Percentiles rank a stretch among this genome's conserved stretches.
phyloP scores from a whole-genome alignment of 148 eudicot genomes.

The Camellia lanceoleosa region DNA sequence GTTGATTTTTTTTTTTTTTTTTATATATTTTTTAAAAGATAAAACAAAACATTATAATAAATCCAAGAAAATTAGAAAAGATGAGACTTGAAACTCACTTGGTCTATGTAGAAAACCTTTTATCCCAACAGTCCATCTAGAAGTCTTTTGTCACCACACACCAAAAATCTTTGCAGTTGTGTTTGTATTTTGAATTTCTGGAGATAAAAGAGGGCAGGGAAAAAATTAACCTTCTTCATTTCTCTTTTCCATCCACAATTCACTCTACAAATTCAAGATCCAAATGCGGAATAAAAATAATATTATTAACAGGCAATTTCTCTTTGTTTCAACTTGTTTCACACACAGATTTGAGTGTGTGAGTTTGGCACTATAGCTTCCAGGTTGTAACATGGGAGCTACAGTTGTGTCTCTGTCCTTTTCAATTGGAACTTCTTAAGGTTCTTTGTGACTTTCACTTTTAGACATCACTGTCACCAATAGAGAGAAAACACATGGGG shows the following conservation, averaged over 20 bases:
- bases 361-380: conserved; percentile 15
- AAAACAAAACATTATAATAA: conserved; percentile 5
- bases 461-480: neutral
- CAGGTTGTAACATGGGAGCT: conserved; percentile 21
- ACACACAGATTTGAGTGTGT: neutral
- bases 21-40: too few species aligned
- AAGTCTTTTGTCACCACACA: conserved; percentile 37
- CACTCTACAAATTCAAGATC: too few species aligned
- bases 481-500: conserved; percentile 28
- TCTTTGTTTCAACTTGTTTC: conserved; percentile 19
- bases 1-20: conserved; percentile 17
- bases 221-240: too few species aligned
- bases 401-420: conserved; percentile 25
- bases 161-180: neutral
- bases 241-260: too few species aligned
- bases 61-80: too few species aligned
- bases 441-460: neutral
- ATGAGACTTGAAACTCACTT: too few species aligned
- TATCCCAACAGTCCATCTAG: conserved; percentile 32
- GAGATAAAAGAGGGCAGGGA: too few species aligned
- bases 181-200: too few species aligned
- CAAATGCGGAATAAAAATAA: too few species aligned
- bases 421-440: conserved; percentile 14
- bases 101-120: conserved; percentile 19
- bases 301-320: neutral